Evolutionary conservation across 495 filamentous ascomycete genomes (phyloP).

Genomic region (Oleoguttula mirabilis): DNA sequence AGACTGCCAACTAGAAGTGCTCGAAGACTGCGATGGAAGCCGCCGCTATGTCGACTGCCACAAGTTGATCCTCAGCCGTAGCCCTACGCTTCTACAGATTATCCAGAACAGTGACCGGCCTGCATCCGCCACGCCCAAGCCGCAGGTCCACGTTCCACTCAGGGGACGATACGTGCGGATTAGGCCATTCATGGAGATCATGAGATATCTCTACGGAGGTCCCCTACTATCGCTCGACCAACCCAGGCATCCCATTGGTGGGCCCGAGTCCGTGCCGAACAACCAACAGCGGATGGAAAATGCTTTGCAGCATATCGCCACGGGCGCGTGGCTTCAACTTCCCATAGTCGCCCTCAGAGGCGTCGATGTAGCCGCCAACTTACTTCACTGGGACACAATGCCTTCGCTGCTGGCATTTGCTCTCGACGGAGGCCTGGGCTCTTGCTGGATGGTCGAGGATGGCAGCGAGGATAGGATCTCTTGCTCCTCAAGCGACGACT

Average conservation of each 20-base stretch:
- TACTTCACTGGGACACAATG: constrained; percentile 30
- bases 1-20: constrained; percentile 25
- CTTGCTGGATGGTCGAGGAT: constrained; percentile 10
- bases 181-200: constrained; percentile 21
- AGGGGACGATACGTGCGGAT: constrained; percentile 19
- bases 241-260: constrained; percentile 7
- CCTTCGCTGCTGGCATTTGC: constrained; percentile 22
- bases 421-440: constrained; percentile 19
- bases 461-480: constrained; percentile 15
- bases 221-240: constrained; percentile 16
- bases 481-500: constrained; percentile 18
- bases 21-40: constrained; percentile 7
- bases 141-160: constrained; percentile 17
- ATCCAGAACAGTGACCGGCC: constrained; percentile 13
- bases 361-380: constrained; percentile 17
- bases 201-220: constrained; percentile 28
- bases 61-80: constrained; percentile 25
- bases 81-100: constrained; percentile 19
- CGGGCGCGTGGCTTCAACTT: constrained; percentile 21
- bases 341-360: constrained; percentile 18
- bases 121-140: neutral
- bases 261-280: constrained; percentile 1
- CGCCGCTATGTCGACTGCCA: constrained; percentile 21
- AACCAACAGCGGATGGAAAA: constrained; percentile 22
- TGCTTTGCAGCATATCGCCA: constrained; percentile 23